Conservation (phyloP, 75 land plant species). For the Pinus tabuliformis region DNA sequence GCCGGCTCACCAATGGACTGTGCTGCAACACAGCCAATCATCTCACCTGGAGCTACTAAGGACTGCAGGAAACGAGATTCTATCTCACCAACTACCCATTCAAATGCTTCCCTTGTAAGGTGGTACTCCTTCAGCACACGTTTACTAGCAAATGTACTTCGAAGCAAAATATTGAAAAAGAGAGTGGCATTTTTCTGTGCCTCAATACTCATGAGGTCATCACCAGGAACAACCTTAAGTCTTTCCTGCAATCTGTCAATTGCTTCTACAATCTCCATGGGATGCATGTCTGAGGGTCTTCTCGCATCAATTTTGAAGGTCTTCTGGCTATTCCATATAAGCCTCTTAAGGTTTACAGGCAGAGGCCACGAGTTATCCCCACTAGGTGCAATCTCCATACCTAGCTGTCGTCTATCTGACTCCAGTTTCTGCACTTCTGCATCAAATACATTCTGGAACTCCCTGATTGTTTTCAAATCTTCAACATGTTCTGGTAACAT, state of each 20-base stretch:
- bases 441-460: slow-evolving; percentile 88
- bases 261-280: slow-evolving; percentile 95
- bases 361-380: slow-evolving; percentile 83
- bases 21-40: slow-evolving; percentile 88
- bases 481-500: slow-evolving; percentile 87
- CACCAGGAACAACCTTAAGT: slow-evolving; percentile 40
- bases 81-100: slow-evolving; percentile 97
- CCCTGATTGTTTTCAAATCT: slow-evolving; percentile 84
- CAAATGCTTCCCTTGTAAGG: slow-evolving; percentile 94
- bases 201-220: slow-evolving; percentile 47
- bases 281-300: slow-evolving; percentile 87
- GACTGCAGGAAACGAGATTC: slow-evolving; percentile 96
- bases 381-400: slow-evolving; percentile 82
- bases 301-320: slow-evolving; percentile 55
- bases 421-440: slow-evolving; percentile 90
- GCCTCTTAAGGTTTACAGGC: slow-evolving; percentile 90
- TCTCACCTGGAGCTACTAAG: slow-evolving; percentile 95
- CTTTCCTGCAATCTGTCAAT: slow-evolving; percentile 91
- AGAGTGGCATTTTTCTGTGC: slow-evolving; percentile 98
- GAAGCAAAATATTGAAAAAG: slow-evolving; percentile 86
- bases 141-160: slow-evolving; percentile 94
- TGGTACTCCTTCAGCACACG: slow-evolving; percentile 89
- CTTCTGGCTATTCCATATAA: slow-evolving; percentile 97
- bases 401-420: slow-evolving; percentile 78
- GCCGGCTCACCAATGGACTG: slow-evolving; percentile 63